Conservation (phyloP, 1,284 basidiomycete genomes). For the Puccinia coronata region DNA sequence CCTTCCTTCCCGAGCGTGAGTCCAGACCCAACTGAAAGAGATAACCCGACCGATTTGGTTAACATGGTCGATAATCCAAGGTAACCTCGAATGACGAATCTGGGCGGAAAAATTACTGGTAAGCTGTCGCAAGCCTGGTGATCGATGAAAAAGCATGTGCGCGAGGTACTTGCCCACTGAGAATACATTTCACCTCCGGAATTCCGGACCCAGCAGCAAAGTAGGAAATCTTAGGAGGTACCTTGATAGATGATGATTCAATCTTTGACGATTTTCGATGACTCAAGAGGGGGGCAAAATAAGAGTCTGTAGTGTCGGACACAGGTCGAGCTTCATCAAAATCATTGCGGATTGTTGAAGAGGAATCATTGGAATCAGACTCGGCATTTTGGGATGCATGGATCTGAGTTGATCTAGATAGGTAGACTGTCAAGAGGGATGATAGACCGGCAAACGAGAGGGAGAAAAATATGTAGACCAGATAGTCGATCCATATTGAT, state of each 20-base stretch:
- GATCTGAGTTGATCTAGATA: slow-evolving; percentile 85
- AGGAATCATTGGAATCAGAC: slow-evolving; percentile 8
- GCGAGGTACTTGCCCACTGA: slow-evolving; percentile 68
- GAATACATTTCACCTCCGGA: slow-evolving; percentile 93
- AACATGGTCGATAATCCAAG: slow-evolving; percentile 84
- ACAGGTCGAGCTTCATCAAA: not conserved
- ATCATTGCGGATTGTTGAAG: slow-evolving; percentile 13
- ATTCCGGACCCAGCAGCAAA: slow-evolving; percentile 93
- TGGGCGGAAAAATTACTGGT: slow-evolving; percentile 58
- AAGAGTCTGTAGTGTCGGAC: not conserved
- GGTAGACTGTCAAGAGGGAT: slow-evolving; percentile 75
- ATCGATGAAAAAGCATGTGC: not conserved
- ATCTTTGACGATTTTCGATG: slow-evolving; percentile 38
- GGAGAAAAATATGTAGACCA: slow-evolving; percentile 74
- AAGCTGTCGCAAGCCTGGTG: not conserved
- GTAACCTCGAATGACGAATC: slow-evolving; percentile 98
- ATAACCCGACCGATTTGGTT: slow-evolving; percentile 85
- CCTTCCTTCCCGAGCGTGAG: slow-evolving; percentile 91
- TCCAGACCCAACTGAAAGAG: slow-evolving; percentile 86
- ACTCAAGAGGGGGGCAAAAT: not conserved
- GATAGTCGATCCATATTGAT: slow-evolving; percentile 67
- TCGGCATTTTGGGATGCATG: slow-evolving; percentile 73
- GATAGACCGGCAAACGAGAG: slow-evolving; percentile 67
- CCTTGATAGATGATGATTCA: slow-evolving; percentile 32
- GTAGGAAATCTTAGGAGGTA: slow-evolving; percentile 51